Evolutionary conservation across 108 stramenopile genomes (phyloP), one percentile per base, ranked within the genome.

Genomic region (Skeletonema costatum): DNA sequence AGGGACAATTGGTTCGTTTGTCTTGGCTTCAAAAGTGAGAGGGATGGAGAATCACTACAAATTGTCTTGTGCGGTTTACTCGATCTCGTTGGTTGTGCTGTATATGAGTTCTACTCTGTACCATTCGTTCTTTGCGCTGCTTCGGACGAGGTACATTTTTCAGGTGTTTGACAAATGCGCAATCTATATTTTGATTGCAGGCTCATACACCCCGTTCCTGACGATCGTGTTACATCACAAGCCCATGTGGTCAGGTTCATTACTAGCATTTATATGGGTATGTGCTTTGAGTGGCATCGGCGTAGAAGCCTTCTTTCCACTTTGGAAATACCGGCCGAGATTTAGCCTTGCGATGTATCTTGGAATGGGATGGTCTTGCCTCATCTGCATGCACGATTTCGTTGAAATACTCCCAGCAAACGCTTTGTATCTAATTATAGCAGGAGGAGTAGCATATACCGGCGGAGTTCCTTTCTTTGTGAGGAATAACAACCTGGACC

Each of bases 171-270:
- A 99, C 82, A 93, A 97, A 73, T 88, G 92, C 44, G 97, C 96
- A 32, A 99, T 99, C 72, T 99, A 98, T 84, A 74, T 98, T 39
- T 86, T 99, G 19, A 98, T 99, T 76, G 97, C 98, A 11, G 98
- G 99, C 8, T 90, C 87, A 31, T 99, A 99, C 83, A 97, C 97
- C 16, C 99, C 99, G 9, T 97, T 98, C 75, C 56, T 97, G 19
- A 80, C 78, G 64, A 90, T 98, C 51, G 76, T 88, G 32, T 75
- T 96, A 53, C 87, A 80, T 30, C 87, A 98, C 77, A 77, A 94
- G 31, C 76, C 75, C 13, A 36, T 82, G 4, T 87, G 73, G 32
- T 88, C 89, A n/a, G 31, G 53, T 16, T 70, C 89, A 14, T 70
- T 98, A 59, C 77, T 97, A 36, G 64, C 81, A 10, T 91, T 94